Percentiles rank a stretch among this genome's conserved stretches.
These are phyloP conservation scores for Fonsecaea nubica DNA, from an alignment of 2,329 filamentous ascomycete species.

Conservation along the genomic window DNA sequence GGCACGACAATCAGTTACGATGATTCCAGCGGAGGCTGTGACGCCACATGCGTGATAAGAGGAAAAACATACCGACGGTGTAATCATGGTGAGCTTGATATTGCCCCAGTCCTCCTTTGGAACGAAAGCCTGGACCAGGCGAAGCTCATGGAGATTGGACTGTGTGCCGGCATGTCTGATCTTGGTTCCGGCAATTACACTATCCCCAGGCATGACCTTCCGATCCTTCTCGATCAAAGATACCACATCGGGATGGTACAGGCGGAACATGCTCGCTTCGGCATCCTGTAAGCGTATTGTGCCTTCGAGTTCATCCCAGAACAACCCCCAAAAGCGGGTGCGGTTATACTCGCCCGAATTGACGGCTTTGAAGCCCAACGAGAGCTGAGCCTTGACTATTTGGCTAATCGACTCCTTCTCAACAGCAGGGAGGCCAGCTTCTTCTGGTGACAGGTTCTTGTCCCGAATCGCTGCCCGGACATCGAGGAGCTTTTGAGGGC, in stretches of 20 bases:
- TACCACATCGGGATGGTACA: conserved; percentile 67
- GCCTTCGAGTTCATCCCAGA: conserved; percentile 62
- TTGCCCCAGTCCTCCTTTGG: conserved; percentile 67
- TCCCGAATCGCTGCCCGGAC: conserved; percentile 59
- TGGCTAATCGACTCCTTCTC: conserved; percentile 71
- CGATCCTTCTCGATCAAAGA: conserved; percentile 65
- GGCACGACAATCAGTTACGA: not conserved
- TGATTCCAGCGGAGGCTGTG: not conserved
- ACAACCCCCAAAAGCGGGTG: conserved; percentile 60
- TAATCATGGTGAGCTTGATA: conserved; percentile 72
- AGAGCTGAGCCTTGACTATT: conserved; percentile 69
- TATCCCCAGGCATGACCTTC: conserved; percentile 59
- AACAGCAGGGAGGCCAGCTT: conserved; percentile 64
- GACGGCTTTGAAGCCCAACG: conserved; percentile 67
- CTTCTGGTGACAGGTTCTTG: conserved; percentile 25
- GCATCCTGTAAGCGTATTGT: conserved; percentile 60
- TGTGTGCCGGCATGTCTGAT: conserved; percentile 64
- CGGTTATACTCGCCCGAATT: conserved; percentile 62
- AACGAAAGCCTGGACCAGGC: conserved; percentile 65
- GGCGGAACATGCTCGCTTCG: conserved; percentile 60
- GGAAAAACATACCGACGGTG: conserved; percentile 56
- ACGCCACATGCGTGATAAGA: not conserved
- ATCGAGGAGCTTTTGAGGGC: conserved; percentile 67
- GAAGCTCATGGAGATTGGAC: conserved; percentile 64
- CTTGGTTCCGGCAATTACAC: conserved; percentile 64